phyloP scores from a whole-genome alignment of 2,329 filamentous ascomycete species.

The Monosporascus sp. region DNA sequence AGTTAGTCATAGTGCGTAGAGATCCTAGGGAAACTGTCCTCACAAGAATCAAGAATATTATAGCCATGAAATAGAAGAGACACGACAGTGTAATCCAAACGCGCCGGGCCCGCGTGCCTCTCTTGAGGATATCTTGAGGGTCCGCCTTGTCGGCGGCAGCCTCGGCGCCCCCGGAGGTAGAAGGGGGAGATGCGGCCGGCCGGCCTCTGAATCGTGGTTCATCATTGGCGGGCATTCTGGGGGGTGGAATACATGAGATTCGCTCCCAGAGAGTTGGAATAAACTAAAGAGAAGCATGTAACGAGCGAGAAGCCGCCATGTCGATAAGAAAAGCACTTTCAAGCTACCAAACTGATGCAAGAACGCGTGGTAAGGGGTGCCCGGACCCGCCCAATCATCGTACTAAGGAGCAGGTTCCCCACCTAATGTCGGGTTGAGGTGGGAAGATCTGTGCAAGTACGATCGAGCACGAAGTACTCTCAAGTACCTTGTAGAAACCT shows the following conservation, averaged over 20 bases:
- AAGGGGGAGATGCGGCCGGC: neutral
- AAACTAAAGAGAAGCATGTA: neutral
- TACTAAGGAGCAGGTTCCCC: too few relatives aligned
- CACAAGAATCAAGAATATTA: constrained; percentile 76
- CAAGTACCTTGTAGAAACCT: too few relatives aligned
- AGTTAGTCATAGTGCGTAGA: neutral
- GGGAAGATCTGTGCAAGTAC: too few relatives aligned
- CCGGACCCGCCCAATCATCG: too few relatives aligned
- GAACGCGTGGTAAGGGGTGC: too few relatives aligned
- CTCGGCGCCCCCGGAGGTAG: neutral
- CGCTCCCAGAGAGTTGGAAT: neutral
- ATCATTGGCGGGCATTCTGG: neutral
- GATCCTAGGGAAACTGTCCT: constrained; percentile 4
- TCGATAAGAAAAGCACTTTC: too few relatives aligned
- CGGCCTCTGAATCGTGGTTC: neutral
- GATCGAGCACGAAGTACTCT: too few relatives aligned
- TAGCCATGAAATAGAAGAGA: constrained; percentile 66
- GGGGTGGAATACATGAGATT: neutral
- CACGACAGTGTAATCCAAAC: constrained; percentile 61
- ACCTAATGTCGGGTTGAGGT: too few relatives aligned
- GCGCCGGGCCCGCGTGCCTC: constrained; percentile 47
- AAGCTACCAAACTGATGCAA: too few relatives aligned
- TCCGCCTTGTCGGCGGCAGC: constrained; percentile 1
- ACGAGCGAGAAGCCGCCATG: neutral
- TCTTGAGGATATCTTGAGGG: constrained; percentile 32